phyloP scores from a whole-genome alignment of 2,329 filamentous ascomycete species.

The Cordyceps sp. region DNA sequence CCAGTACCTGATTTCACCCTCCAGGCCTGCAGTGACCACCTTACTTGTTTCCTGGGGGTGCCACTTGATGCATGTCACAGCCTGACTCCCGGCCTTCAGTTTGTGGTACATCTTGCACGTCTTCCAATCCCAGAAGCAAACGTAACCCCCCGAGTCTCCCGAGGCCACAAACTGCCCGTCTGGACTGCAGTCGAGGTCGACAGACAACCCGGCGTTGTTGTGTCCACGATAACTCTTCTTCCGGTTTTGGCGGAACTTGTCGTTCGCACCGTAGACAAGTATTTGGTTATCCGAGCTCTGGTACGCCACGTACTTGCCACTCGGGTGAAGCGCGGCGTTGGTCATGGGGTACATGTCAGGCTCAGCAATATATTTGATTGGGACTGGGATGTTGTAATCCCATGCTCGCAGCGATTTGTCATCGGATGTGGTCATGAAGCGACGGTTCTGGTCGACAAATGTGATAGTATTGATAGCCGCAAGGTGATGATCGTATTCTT shows the following conservation, averaged over 20 bases:
- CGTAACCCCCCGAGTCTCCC: slow-evolving; percentile 75
- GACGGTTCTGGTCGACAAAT: slow-evolving; percentile 83
- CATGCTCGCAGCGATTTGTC: slow-evolving; percentile 92
- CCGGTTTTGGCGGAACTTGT: slow-evolving; percentile 92
- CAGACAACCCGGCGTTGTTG: slow-evolving; percentile 86
- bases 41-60: slow-evolving; percentile 96
- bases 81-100: slow-evolving; percentile 66
- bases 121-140: slow-evolving; percentile 99
- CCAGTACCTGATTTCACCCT: slow-evolving; percentile 84
- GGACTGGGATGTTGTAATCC: slow-evolving; percentile 97
- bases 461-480: slow-evolving; percentile 97
- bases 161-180: slow-evolving; percentile 83
- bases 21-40: slow-evolving; percentile 76
- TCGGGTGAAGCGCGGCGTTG: slow-evolving; percentile 67
- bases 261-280: slow-evolving; percentile 82
- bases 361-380: slow-evolving; percentile 96
- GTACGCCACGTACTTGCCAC: slow-evolving; percentile 85
- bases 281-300: slow-evolving; percentile 94
- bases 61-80: slow-evolving; percentile 82
- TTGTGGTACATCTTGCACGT: slow-evolving; percentile 99
- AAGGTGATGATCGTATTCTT: slow-evolving; percentile 96
- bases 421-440: slow-evolving; percentile 96
- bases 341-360: slow-evolving; percentile 97
- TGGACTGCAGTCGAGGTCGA: slow-evolving; percentile 75
- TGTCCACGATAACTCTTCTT: slow-evolving; percentile 96